Conservation (phyloP, 352 stramenopile species). For the Pythium vanterpoolii region DNA sequence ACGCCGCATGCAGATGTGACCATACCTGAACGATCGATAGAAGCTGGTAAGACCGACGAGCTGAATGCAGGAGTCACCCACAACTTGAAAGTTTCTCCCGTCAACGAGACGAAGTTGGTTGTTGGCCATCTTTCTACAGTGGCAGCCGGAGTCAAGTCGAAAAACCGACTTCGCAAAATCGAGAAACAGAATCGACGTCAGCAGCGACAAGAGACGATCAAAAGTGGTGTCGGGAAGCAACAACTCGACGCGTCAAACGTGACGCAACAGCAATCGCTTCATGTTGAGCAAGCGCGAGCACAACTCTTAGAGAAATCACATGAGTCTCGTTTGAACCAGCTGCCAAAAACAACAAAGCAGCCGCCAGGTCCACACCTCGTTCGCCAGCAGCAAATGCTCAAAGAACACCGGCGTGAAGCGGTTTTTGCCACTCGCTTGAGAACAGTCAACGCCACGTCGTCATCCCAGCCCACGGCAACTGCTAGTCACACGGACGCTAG, state of each 20-base stretch:
- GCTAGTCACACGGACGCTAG: neutral
- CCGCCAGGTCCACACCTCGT: neutral
- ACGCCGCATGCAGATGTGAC: neutral
- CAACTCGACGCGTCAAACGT: neutral
- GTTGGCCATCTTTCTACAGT: neutral
- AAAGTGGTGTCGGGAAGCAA: neutral
- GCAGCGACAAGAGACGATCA: neutral
- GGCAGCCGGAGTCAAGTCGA: neutral
- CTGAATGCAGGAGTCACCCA: neutral
- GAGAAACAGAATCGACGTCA: conserved; percentile 1
- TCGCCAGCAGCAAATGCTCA: neutral
- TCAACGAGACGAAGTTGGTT: neutral
- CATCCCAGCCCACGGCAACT: neutral
- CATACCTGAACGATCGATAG: neutral
- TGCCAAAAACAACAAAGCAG: neutral
- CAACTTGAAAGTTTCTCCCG: neutral
- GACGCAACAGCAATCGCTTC: neutral
- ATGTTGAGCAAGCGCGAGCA: neutral
- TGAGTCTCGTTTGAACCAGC: neutral
- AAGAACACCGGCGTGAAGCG: neutral
- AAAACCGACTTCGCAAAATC: neutral
- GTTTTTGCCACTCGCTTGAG: neutral
- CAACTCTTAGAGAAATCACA: neutral
- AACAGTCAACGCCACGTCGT: neutral
- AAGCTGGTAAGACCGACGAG: neutral